Evolutionary conservation across 2,329 filamentous ascomycete genomes (phyloP), one percentile per base, ranked within the genome.

Genomic region (Hypoxylon sp.): DNA sequence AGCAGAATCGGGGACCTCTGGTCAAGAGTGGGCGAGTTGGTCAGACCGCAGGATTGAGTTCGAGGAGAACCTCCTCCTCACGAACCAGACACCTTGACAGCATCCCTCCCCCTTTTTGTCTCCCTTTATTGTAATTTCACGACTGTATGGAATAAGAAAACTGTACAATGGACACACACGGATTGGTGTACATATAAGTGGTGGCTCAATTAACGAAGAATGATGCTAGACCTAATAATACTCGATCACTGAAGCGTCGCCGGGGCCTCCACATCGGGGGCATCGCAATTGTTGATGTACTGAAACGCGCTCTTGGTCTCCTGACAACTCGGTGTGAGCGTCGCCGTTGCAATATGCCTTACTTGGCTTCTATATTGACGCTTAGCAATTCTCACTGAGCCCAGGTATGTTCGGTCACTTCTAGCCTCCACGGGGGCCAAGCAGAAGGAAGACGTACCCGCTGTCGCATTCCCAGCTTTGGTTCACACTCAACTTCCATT

Each of bases 381-480:
- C 8, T 61, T 57, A 62, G 54, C 24, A 28, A 45, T 11, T 18
- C 45, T 16, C 20, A 26, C n/a, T 8, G 22, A 45, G 40, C 28
- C 18, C 40, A 50, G 6, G 11, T 22, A 16, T 38, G 18, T 28
- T 16, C 26, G 12, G 20, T 45, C 20, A 22, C 18, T 2, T 18
- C 12, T 28, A 22, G 20, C 16, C 30, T 4, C 22, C 8, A 14
- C 4, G 18, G 11, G n/a, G 20, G 30, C 24, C 20, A 16, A 24
- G 28, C 4, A n/a, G 18, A 22, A 38, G 50, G 49, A 18, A 40
- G 30, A 46, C 70, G 36, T 62, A 72, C 70, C 57, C 58, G 26
- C 58, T 63, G 12, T 64, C 66, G 30, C 71, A 73, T 30, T 38
- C 62, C 69, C 70, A 73, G 14, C 68, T 73, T 61, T 75, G 73